Conservation (phyloP, 495 filamentous ascomycete species). For the Monascus purpureus region DNA sequence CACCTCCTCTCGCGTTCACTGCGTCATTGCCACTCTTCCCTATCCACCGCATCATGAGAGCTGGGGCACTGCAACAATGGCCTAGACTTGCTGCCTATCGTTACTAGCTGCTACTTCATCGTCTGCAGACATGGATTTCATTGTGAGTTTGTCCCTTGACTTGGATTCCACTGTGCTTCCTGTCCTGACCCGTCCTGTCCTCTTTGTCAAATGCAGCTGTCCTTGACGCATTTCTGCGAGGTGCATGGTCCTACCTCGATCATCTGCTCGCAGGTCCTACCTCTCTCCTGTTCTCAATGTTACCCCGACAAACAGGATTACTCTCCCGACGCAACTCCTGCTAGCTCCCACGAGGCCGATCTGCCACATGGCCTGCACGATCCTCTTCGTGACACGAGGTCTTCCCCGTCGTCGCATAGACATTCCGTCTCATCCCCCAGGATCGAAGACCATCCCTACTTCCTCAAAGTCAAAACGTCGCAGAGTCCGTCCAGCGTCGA, state of each 20-base stretch:
- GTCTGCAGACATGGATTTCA: conserved; percentile 33
- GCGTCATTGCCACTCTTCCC: conserved; percentile 1
- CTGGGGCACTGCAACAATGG: conserved; percentile 25
- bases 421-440: conserved; percentile 12
- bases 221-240: conserved; percentile 93
- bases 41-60: too few species aligned
- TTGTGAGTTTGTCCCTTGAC: conserved; percentile 19
- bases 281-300: conserved; percentile 65
- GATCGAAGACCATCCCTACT: conserved; percentile 34
- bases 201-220: conserved; percentile 68
- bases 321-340: conserved; percentile 20
- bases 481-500: conserved; percentile 19
- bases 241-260: conserved; percentile 89
- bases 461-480: conserved; percentile 10
- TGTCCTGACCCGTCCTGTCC: too few species aligned
- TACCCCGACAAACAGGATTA: conserved; percentile 24
- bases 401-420: conserved; percentile 6
- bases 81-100: conserved; percentile 14
- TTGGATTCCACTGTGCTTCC: not conserved
- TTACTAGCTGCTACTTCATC: conserved; percentile 17
- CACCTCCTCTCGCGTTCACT: not conserved
- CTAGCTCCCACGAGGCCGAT: conserved; percentile 16
- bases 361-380: conserved; percentile 9
- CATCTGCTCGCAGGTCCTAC: conserved; percentile 82
- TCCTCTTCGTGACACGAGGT: conserved; percentile 6